Conservation (phyloP, 2,329 filamentous ascomycete species). For the Claviceps spartinae region DNA sequence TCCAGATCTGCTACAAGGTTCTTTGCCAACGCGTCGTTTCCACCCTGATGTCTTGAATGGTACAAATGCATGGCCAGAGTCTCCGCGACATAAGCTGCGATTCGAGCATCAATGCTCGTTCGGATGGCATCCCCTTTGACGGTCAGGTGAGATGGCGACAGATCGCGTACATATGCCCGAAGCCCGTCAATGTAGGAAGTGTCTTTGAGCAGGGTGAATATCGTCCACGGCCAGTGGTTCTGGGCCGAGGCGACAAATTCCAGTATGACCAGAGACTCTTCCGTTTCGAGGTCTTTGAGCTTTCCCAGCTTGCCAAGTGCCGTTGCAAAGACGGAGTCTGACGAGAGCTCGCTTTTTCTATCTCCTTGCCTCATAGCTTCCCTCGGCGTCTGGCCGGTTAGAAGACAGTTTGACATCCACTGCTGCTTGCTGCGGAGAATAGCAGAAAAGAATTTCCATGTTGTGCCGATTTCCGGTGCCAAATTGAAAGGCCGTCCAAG, state of each 20-base stretch:
- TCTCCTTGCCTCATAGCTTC: constrained; percentile 50
- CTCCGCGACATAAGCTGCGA: constrained; percentile 75
- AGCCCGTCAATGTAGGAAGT: constrained; percentile 59
- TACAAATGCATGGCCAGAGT: constrained; percentile 87
- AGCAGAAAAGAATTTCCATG: constrained; percentile 77
- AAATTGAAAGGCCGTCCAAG: constrained; percentile 65
- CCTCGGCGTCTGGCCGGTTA: constrained; percentile 76
- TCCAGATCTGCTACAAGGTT: constrained; percentile 60
- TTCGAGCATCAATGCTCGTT: constrained; percentile 49
- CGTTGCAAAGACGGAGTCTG: constrained; percentile 55
- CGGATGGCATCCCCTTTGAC: constrained; percentile 41
- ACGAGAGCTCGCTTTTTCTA: constrained; percentile 34
- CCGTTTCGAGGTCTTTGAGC: constrained; percentile 50
- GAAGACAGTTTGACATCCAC: constrained; percentile 87
- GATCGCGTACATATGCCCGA: constrained; percentile 50
- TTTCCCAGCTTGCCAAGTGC: constrained; percentile 58
- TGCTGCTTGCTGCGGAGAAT: constrained; percentile 85
- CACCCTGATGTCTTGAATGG: constrained; percentile 63
- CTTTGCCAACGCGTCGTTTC: constrained; percentile 50
- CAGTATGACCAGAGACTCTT: constrained; percentile 60
- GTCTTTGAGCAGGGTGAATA: constrained; percentile 64
- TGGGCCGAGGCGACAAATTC: constrained; percentile 81
- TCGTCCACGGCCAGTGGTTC: constrained; percentile 92
- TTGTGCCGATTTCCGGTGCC: constrained; percentile 47
- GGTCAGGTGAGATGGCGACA: constrained; percentile 38